Evolutionary conservation across 495 filamentous ascomycete genomes (phyloP), one percentile per base, ranked within the genome.

Genomic region (Penicillium paxilli): DNA sequence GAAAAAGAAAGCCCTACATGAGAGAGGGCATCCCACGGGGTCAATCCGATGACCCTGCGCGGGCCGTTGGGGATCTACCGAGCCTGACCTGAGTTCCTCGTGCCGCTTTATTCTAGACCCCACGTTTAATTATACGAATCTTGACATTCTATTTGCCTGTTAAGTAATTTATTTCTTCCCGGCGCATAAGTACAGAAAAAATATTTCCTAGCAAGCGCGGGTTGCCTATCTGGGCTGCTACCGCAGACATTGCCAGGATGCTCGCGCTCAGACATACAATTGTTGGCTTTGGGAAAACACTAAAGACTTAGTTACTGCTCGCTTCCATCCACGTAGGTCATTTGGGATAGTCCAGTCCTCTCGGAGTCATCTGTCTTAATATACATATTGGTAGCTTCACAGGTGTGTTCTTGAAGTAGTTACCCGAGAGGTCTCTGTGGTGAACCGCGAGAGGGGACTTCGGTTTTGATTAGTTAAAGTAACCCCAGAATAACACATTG

Each of bases 191-290:
- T n/a, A n/a, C n/a, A 28, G 26, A 28, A 11, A 28, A 28, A 28
- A 28, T n/a, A n/a, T n/a, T n/a, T 38, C 16, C 23, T 53, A 42
- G 20, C 51, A 30, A 23, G 26, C 44, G 50, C 41, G 50, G 41
- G 41, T 38, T 53, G 46, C 50, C 30, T 53, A 26, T 46, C 38
- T 47, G 25, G 45, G 50, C 50, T 53, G 41, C 50, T 42, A 44
- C 41, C 30, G 41, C 50, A 38, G 35, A 7, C n/a, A 19, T 38
- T 6, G 32, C 32, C 32, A 9, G 6, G 14, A 35, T 14, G 6
- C 7, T 3, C 5, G 35, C 35, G 35, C 35, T 38, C 35, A 38
- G 35, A 19, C 35, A 38, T 16, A 12, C 6, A 16, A 7, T 19
- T 7, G 35, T 16, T 38, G 16, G 35, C n/a, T 38, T 19, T 38